Conservation (phyloP, 257 asterid genomes). For the Solanum arcanum region DNA sequence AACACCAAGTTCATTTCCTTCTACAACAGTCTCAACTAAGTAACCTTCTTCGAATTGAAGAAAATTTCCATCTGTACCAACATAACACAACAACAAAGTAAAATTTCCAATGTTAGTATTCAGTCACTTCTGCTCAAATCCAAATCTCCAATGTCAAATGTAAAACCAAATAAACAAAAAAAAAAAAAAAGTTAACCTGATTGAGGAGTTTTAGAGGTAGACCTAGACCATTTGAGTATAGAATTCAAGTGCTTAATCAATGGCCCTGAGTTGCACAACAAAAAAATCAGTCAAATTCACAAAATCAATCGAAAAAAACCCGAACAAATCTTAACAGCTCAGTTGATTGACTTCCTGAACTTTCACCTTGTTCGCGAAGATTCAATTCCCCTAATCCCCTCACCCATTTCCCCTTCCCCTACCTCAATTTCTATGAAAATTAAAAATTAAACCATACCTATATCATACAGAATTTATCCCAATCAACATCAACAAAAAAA, state of each 20-base stretch:
- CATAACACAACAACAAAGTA: not conserved
- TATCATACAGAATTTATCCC: slow-evolving; percentile 1
- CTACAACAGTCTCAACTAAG: slow-evolving; percentile 88
- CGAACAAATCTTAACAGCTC: not conserved
- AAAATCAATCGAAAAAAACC: not conserved
- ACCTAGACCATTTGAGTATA: slow-evolving; percentile 80
- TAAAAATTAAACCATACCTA: not conserved
- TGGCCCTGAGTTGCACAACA: slow-evolving; percentile 44
- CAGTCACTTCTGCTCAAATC: not conserved
- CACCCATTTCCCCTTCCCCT: not conserved
- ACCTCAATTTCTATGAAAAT: not conserved
- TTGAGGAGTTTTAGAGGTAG: slow-evolving; percentile 62
- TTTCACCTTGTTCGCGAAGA: not conserved
- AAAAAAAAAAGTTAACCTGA: slow-evolving; percentile 33
- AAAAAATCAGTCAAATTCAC: not conserved
- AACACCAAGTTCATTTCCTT: slow-evolving; percentile 85
- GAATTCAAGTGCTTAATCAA: slow-evolving; percentile 73
- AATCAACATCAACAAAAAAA: not conserved
- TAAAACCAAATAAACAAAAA: not conserved
- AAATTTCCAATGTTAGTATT: not conserved
- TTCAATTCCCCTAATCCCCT: not conserved
- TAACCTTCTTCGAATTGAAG: slow-evolving; percentile 89
- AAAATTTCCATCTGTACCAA: slow-evolving; percentile 49
- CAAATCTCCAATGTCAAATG: not conserved
- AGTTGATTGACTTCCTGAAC: not conserved